Evolutionary conservation across 1,284 basidiomycete species (phyloP), one percentile per base, ranked within the genome.

Genomic region (Papiliotrema fonsecae): DNA sequence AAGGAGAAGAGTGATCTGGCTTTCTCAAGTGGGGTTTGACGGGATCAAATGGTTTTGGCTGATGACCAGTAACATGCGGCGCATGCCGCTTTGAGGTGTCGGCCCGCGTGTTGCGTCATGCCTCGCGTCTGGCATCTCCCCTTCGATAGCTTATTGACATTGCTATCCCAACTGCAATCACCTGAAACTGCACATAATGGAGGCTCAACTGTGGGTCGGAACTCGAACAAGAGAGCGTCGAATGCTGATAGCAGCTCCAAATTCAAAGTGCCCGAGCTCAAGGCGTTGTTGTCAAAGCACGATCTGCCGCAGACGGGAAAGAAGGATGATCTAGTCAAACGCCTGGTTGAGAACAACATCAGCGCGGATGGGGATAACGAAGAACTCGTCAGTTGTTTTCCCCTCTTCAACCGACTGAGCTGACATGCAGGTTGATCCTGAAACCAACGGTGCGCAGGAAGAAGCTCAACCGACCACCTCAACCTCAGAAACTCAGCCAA

Each of bases 251-350:
- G 2, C 57, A 72, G 70, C 14, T 70, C 75, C 54, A 69, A 70
- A 30, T 65, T 76, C 48, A 75, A 73, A 35, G 75, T 76, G 14
- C 59, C 66, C 11, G 72, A 76, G 53, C 69, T 76, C 51, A 75
- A 76, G 57, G 74, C 74, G 24, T 52, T 74, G 22, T 60, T 74
- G 32, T 55, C 62, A 9, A 66, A 67, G 36, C 60, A 65, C 28
- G 45, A 54, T 13, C 59, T 74, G 4, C 42, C 64, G 14, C 65
- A 69, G 38, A 64, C 67, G 2, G 74, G 73, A 22, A 70, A 70
- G 58, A 75, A 76, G 59, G 72, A 73, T 40, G 74, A 75, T 21
- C 57, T 76, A 9, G 55, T 76, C 51, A 65, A 73, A 31, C 65
- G 75, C 16, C 55, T 75, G 24, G 31, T 73, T 35, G 68, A 70